Percentiles rank a stretch among this genome's conserved stretches.
Conservation (phyloP, 2,329 filamentous ascomycete genomes). For the Sporothrix brunneoviolacea region DNA sequence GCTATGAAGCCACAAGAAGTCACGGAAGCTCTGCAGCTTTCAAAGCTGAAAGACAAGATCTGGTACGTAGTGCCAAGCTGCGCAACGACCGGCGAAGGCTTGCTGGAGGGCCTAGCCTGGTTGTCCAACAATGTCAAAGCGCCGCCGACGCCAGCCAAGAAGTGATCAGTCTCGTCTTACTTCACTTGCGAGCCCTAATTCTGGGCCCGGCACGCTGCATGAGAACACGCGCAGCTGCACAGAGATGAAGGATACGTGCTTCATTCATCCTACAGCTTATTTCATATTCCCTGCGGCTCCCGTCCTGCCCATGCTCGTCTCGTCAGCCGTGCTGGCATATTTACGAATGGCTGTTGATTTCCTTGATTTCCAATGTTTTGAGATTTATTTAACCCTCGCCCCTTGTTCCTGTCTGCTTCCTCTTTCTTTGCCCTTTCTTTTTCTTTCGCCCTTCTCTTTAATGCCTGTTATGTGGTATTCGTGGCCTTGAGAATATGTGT, state of each 20-base stretch:
- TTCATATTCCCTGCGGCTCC: neutral
- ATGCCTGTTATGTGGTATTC: neutral
- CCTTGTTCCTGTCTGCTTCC: slow-evolving; percentile 3
- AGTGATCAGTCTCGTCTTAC: slow-evolving; percentile 29
- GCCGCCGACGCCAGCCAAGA: slow-evolving; percentile 48
- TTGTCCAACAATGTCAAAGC: slow-evolving; percentile 78
- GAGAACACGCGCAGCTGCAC: no score
- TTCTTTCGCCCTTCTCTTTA: neutral
- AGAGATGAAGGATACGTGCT: no score
- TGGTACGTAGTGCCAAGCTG: slow-evolving; percentile 82
- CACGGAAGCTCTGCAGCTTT: slow-evolving; percentile 68
- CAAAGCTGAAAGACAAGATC: slow-evolving; percentile 72
- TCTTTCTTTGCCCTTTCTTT: neutral
- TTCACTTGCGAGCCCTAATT: no score
- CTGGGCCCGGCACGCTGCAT: no score
- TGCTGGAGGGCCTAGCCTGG: slow-evolving; percentile 77
- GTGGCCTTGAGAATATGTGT: neutral
- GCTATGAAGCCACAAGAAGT: slow-evolving; percentile 76
- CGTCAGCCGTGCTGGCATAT: no score
- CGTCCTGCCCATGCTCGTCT: no score
- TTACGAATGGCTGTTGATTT: neutral
- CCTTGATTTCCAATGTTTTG: no score
- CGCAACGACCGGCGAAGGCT: slow-evolving; percentile 72
- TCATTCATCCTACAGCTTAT: no score
- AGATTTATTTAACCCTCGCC: neutral